Evolutionary conservation across 2,329 filamentous ascomycete genomes (phyloP).

Genomic region (Lasiodiplodia citricola): DNA sequence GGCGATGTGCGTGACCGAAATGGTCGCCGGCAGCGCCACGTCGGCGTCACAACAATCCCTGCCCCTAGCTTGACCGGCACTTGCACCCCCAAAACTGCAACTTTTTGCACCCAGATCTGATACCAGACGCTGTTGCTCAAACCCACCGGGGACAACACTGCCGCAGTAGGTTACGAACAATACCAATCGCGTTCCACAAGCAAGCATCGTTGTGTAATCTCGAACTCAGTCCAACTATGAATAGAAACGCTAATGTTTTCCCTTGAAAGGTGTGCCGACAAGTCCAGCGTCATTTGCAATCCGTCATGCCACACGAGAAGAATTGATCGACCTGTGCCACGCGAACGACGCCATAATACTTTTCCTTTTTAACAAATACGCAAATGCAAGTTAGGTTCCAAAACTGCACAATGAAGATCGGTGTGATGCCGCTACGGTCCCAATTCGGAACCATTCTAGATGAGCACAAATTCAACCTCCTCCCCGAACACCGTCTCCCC

Average conservation of each 20-base stretch:
- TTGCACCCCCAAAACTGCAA: not conserved
- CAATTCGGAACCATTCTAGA: not conserved
- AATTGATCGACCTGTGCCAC: too few species aligned
- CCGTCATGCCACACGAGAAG: too few species aligned
- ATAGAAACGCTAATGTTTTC: too few species aligned
- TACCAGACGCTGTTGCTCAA: not conserved
- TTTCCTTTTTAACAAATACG: too few species aligned
- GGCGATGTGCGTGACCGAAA: not conserved
- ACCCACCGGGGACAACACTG: not conserved
- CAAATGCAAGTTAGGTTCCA: too few species aligned
- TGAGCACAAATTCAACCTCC: conserved; percentile 5
- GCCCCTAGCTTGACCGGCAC: not conserved
- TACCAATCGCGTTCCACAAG: not conserved
- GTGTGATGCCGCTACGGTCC: not conserved
- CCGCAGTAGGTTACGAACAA: not conserved
- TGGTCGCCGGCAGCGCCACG: conserved; percentile 12
- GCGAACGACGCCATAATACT: too few species aligned
- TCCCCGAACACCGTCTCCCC: not conserved
- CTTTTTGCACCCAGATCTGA: not conserved
- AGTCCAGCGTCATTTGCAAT: too few species aligned
- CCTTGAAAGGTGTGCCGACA: too few species aligned
- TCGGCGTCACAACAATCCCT: not conserved
- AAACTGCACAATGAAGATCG: too few species aligned
- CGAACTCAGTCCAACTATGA: too few species aligned
- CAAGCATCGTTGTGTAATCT: too few species aligned